Evolutionary conservation across 805 yeast genomes (phyloP), one percentile per base, ranked within the genome.

Genomic region (Kregervanrija delftensis): DNA sequence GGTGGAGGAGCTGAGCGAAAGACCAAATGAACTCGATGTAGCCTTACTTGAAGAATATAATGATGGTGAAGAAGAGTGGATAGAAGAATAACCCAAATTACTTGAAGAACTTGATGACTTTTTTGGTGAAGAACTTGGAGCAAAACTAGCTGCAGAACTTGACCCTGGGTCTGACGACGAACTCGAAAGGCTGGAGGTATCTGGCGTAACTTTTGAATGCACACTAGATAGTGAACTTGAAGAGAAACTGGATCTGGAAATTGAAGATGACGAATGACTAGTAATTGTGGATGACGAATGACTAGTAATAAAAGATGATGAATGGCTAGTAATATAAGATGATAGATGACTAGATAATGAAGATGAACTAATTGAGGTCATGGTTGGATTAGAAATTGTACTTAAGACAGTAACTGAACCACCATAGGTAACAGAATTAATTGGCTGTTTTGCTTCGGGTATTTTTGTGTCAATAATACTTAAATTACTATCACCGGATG

Each of bases 391-490:
- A 3, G 41, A 30, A 4, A 31, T 30, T 5, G 28, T 22, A 6
- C 6, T 8, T 22, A 22, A 22, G 3, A 49, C 44, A 11, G 41
- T 43, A 15, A 50, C 45, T 4, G 42, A 32, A 31, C 33, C 41
- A 12, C 49, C 53, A 45, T 47, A 50, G 6, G 49, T 47, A 2
- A 30, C 33, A 3, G 42, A 15, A 6, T 13, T 10, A 11, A 22
- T 16, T 6, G 53, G 46, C 30, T 42, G 37, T 30, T 45, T 48
- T 3, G 49, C 53, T 22, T 47, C 43, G 11, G 59, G 50, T 34
- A 81, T 72, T 10, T 60, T 67, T 17, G 30, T 22, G n/a, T 35
- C 16, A 33, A 52, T 49, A 2, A 41, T 36, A 41, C 75, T 74
- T 39, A 79, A 69, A 43, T 75, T 60, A 39, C 56, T 60, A 8